Base-by-base conservation (phyloP, 2,329 filamentous ascomycete species). In the Intubia oerlemansii region DNA sequence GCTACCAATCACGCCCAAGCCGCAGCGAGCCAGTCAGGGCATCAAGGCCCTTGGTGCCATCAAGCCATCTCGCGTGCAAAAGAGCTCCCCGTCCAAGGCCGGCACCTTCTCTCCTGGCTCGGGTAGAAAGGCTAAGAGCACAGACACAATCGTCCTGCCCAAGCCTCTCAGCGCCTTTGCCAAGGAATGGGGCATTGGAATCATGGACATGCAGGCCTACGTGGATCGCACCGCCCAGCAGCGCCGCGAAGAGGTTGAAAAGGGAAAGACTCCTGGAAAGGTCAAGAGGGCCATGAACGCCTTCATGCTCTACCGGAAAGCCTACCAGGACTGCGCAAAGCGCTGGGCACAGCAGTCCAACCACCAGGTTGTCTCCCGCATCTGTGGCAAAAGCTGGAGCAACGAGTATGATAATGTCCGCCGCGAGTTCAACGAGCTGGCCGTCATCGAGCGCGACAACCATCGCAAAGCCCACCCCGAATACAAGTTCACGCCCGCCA, bases 291-390 rank as follows among this genome's bases (percentile, higher is more conserved):
- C 88, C 3, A 91, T 93, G 75, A 98, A 98, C 49, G 85, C 80
- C 1, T 98, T 95, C 55, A 92, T 98, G 76, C 59, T 98, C 28
- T 98, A 98, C 49, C 75, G 88, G 24, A 92, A 88, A 39, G 80
- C 81, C 6, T 93, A 80, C 45, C 79, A 90, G 34, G 78, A 88
- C 36, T 63, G 82, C 18, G 80, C 79, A 34, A 92, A 92, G 50
- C 59, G 66, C 29, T 79, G 72, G 59, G 79, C 77, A 41, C 57
- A 67, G 10, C 71, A 88, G 42, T 85, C 88, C 49, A 93, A 95
- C 51, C 85, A 98, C 48, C 85, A 98, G 48, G 58, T 88, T 20
- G 77, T 95, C 16, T 95, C 85, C 2, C 69, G 72, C 25, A 68
- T 88, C n/a, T 81, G 80, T 32, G 88, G 84, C 17, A 58, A 68